phyloP scores from a whole-genome alignment of 78 protist genomes.

The Bigelowiella natans region DNA sequence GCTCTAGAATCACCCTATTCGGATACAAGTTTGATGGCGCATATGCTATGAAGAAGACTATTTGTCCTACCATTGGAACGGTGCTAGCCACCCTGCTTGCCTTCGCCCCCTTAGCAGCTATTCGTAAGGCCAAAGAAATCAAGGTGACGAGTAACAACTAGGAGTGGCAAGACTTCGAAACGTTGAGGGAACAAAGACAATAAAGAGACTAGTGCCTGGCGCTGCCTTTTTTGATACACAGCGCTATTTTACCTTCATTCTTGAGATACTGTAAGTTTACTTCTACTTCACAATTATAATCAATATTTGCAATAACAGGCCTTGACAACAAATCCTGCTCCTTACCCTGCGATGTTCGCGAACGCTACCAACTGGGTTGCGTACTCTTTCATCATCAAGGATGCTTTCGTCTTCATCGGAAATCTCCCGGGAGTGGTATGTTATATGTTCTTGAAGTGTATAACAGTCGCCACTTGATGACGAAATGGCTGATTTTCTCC shows the following conservation, averaged over 20 bases:
- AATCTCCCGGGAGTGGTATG: not conserved
- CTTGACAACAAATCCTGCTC: not conserved
- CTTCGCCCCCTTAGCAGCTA: not conserved
- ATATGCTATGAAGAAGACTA: not conserved
- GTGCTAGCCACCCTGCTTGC: not conserved
- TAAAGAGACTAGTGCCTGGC: no score
- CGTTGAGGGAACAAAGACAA: no score
- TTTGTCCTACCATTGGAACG: not conserved
- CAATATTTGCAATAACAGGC: not conserved
- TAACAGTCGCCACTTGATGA: no score
- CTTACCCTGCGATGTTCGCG: not conserved
- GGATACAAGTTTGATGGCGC: not conserved
- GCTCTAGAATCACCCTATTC: not conserved
- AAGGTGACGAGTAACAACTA: not conserved
- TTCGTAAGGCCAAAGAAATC: not conserved
- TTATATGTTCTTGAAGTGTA: no score
- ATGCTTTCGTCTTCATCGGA: not conserved
- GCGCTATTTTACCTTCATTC: no score
- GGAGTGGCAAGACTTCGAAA: no score
- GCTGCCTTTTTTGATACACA: no score
- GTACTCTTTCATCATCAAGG: not conserved
- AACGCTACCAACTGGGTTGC: not conserved
- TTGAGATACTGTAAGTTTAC: no score
- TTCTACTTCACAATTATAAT: no score
- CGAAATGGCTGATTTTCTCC: not conserved